Evolutionary conservation across 1,284 basidiomycete species (phyloP).

Genomic region (Heterobasidion irregulare): DNA sequence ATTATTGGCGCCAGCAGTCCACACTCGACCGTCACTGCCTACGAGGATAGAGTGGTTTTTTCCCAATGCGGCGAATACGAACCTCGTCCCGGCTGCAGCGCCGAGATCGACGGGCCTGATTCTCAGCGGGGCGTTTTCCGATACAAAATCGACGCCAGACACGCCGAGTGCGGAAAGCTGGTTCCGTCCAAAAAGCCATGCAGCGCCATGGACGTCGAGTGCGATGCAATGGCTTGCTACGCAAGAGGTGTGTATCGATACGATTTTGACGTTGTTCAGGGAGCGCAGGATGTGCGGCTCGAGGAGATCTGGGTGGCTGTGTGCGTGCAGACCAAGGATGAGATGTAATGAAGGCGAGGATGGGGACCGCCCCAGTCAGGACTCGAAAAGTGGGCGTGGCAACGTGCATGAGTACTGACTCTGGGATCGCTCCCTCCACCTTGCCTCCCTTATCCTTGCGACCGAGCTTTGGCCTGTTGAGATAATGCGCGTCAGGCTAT

Average conservation of each 20-base stretch:
- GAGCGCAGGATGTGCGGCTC: constrained; percentile 86
- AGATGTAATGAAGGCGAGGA: not conserved
- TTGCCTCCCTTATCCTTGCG: constrained; percentile 51
- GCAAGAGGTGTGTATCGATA: constrained; percentile 68
- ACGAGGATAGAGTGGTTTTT: constrained; percentile 79
- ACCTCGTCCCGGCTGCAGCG: constrained; percentile 50
- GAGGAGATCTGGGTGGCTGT: constrained; percentile 63
- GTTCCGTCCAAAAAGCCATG: constrained; percentile 85
- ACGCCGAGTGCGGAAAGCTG: constrained; percentile 52
- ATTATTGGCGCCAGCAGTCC: constrained; percentile 79
- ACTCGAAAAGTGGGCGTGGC: not conserved
- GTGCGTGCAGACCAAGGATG: not conserved
- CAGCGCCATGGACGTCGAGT: constrained; percentile 68
- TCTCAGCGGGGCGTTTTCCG: constrained; percentile 64
- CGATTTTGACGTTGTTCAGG: constrained; percentile 69
- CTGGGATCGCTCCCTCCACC: constrained; percentile 30
- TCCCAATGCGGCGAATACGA: constrained; percentile 79
- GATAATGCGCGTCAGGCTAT: not conserved
- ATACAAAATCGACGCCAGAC: constrained; percentile 45
- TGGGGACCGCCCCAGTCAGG: constrained; percentile 1
- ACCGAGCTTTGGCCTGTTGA: constrained; percentile 52
- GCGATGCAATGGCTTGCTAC: constrained; percentile 69
- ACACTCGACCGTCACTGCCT: constrained; percentile 74
- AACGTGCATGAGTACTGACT: constrained; percentile 12
- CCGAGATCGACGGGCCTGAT: constrained; percentile 58